These are phyloP conservation scores for Spencermartinsiella europaea DNA, from an alignment of 805 yeast genomes.

Conservation along the genomic window DNA sequence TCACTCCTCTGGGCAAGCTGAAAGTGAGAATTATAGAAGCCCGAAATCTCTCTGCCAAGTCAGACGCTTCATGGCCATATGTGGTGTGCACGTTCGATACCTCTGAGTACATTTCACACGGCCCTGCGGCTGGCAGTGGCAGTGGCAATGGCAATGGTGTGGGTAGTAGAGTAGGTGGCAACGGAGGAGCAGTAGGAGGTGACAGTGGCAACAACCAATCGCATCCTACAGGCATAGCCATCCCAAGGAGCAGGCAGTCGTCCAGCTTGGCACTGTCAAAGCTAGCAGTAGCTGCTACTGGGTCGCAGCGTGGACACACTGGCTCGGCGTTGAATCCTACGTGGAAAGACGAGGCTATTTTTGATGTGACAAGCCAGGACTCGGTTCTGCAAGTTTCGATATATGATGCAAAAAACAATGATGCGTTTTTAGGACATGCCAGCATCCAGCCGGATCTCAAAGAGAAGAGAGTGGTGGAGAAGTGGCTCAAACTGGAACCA, in stretches of 20 bases:
- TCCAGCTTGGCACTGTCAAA: not conserved
- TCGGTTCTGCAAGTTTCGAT: constrained; percentile 87
- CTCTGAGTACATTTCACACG: constrained; percentile 75
- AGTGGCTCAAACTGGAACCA: constrained; percentile 71
- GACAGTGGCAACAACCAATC: not conserved
- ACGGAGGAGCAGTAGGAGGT: constrained; percentile 1
- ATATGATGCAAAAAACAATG: constrained; percentile 79
- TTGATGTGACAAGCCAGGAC: constrained; percentile 72
- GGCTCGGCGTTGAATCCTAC: constrained; percentile 51
- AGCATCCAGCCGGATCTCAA: constrained; percentile 56
- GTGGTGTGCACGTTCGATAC: constrained; percentile 29
- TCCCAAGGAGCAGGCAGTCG: not conserved
- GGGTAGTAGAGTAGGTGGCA: not conserved
- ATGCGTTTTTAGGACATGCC: constrained; percentile 81
- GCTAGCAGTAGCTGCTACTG: not conserved
- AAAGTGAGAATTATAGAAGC: constrained; percentile 81
- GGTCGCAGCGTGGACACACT: constrained; percentile 3
- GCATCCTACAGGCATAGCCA: constrained; percentile 3
- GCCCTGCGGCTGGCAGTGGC: constrained; percentile 44
- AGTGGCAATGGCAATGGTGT: not conserved
- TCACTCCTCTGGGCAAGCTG: constrained; percentile 53
- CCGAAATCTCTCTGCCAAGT: constrained; percentile 52
- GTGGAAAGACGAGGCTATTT: constrained; percentile 90
- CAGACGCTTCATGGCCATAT: constrained; percentile 60
- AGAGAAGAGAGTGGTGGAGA: constrained; percentile 38